A percentile compares a stretch with the other conserved stretches of the same genome.
These are phyloP conservation scores for Amphibolis antarctica DNA, from an alignment of 106 monocot species.

Conservation along the genomic window DNA sequence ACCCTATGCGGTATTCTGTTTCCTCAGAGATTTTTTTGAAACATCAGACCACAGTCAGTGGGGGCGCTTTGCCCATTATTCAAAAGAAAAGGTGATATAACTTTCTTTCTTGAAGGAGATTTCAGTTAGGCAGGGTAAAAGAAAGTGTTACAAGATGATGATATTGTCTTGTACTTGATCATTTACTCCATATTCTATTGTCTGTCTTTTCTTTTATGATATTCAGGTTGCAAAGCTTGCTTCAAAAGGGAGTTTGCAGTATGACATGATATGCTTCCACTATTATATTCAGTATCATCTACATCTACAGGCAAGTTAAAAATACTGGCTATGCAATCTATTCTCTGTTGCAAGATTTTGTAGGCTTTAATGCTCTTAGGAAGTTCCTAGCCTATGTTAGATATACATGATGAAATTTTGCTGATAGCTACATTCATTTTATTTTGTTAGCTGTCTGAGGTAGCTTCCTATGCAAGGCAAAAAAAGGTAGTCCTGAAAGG, in stretches of 20 bases:
- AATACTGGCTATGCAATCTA: no score
- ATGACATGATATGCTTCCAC: constrained; percentile 76
- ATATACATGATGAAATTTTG: no score
- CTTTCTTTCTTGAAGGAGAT: no score
- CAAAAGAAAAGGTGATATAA: constrained; percentile 80
- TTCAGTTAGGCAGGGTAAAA: no score
- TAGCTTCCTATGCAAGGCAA: constrained; percentile 63
- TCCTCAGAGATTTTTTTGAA: constrained; percentile 84
- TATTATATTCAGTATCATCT: constrained; percentile 93
- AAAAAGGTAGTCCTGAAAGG: constrained; percentile 85
- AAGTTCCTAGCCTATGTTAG: no score
- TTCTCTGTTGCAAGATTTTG: no score
- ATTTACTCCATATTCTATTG: background rate
- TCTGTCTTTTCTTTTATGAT: background rate
- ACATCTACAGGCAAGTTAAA: constrained; percentile 75
- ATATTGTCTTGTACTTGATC: background rate
- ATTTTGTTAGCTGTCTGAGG: constrained; percentile 59
- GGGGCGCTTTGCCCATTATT: constrained; percentile 72
- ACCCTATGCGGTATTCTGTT: constrained; percentile 90
- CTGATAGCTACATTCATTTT: background rate
- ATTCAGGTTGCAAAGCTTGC: constrained; percentile 78
- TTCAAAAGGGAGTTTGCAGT: constrained; percentile 57
- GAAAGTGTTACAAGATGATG: no score
- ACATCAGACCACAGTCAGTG: constrained; percentile 93
- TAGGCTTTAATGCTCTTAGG: no score